Base-by-base conservation (phyloP, 75 land plant genomes). In the Pinus tabuliformis region DNA sequence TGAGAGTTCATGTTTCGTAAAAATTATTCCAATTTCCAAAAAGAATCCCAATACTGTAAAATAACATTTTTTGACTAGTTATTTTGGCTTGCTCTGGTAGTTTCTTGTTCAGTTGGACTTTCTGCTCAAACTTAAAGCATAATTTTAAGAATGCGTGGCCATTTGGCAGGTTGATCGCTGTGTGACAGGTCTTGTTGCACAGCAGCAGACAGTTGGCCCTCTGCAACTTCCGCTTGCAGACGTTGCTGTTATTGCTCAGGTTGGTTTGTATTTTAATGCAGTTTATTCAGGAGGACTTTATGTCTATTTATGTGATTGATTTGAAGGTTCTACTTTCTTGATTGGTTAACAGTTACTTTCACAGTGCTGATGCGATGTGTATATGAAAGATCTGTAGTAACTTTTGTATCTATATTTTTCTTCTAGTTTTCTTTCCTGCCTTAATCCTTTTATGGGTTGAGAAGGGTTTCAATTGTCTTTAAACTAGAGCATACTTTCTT, bases 131-230 rank as follows among this genome's bases (percentile, higher is more conserved):
- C 24, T 57, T 52, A 52, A 26, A 28, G 7, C 11, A 11, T 11
- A 28, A 20, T 54, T 4, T 14, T 73, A 73, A 52, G 36, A 17
- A 54, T 73, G 11, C 13, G 1, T 52, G 16, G 20, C 6, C 57
- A 15, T 54, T 30, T 68, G 36, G 21, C 77, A 86, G 88, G 98
- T 95, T 74, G 98, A 95, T 80, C 83, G 98, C 73, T 95, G 98
- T 83, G 98, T 95, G 1, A 93, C 96, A 57, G 98, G 98, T 36
- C 89, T 95, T 56, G 96, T 95, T 52, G 98, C 96, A 56, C 98
- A 95, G 70, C 98, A 95, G 78, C 98, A 95, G 77, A 93, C 98
- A 22, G 96, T 93, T 54, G 98, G 98, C 20, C 92, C 98, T 58
- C 79, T 96, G 73, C 99, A 96, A 78, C 85, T 93, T 37, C 85